phyloP scores from a whole-genome alignment of 2,329 filamentous ascomycete genomes.

The Canariomyces notabilis region DNA sequence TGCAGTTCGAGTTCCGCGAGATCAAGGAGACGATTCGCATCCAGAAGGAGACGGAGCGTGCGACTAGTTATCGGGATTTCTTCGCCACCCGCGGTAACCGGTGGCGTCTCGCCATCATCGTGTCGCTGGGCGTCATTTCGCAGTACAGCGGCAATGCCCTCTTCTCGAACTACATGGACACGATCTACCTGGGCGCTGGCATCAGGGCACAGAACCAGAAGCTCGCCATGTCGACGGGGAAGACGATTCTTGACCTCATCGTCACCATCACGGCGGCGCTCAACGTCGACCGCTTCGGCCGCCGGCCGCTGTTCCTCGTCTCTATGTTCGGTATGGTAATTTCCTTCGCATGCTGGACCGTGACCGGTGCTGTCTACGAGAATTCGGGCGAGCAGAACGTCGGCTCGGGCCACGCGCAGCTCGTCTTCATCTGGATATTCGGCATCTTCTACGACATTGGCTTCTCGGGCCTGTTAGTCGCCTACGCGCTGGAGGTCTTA shows the following conservation, averaged over 20 bases:
- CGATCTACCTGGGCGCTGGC: constrained; percentile 57
- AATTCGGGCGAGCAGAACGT: constrained; percentile 38
- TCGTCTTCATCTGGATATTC: constrained; percentile 56
- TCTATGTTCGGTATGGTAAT: constrained; percentile 44
- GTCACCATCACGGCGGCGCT: constrained; percentile 51
- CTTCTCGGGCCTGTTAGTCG: constrained; percentile 53
- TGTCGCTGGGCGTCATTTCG: constrained; percentile 61
- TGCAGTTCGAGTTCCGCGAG: constrained; percentile 62
- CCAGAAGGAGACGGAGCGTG: constrained; percentile 46
- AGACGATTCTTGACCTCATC: constrained; percentile 54
- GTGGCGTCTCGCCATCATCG: constrained; percentile 56
- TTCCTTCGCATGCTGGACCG: constrained; percentile 47
- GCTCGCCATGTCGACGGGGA: constrained; percentile 50
- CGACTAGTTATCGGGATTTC: constrained; percentile 56
- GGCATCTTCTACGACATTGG: constrained; percentile 56
- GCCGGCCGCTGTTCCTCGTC: constrained; percentile 49
- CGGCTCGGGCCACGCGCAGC: constrained; percentile 47
- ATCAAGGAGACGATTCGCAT: constrained; percentile 59
- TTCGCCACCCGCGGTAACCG: constrained; percentile 59
- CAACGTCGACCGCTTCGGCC: constrained; percentile 46
- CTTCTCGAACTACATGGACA: constrained; percentile 62
- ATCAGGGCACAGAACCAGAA: constrained; percentile 54
- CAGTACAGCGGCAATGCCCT: constrained; percentile 65
- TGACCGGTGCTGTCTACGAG: constrained; percentile 49
- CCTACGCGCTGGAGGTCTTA: constrained; percentile 55